A percentile compares a stretch with the other conserved stretches of the same genome.
Conservation (phyloP, 306 rosid genomes). For the Glycine tomentella region DNA sequence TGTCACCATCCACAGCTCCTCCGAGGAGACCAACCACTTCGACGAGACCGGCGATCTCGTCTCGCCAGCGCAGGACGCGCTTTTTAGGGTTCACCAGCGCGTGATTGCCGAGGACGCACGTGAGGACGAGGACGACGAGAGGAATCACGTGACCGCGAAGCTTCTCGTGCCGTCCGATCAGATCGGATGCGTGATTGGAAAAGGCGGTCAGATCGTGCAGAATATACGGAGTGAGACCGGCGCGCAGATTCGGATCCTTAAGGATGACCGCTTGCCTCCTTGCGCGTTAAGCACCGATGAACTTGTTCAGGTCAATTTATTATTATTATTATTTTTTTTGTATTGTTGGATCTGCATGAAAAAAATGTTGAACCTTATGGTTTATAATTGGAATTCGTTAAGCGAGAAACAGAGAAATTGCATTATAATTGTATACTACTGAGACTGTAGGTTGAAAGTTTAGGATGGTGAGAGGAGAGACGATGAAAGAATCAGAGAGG, state of each 20-base stretch:
- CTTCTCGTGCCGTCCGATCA: constrained; percentile 96
- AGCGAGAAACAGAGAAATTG: neutral
- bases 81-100: constrained; percentile 76
- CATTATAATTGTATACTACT: neutral
- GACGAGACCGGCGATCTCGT: constrained; percentile 68
- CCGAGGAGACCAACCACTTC: constrained; percentile 67
- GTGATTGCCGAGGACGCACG: constrained; percentile 81
- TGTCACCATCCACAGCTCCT: constrained; percentile 75
- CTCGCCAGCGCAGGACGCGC: constrained; percentile 90
- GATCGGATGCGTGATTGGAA: constrained; percentile 95
- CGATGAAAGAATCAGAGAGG: neutral
- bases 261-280: constrained; percentile 87
- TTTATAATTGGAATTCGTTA: neutral
- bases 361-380: neutral
- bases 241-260: constrained; percentile 89
- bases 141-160: constrained; percentile 74
- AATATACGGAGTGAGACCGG: constrained; percentile 86
- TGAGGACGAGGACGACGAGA: constrained; percentile 46
- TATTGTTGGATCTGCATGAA: neutral
- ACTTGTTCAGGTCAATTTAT: constrained; percentile 77
- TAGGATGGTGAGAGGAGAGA: neutral
- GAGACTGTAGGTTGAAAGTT: neutral
- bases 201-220: constrained; percentile 97
- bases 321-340: neutral
- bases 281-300: constrained; percentile 89